A percentile compares a stretch with the other conserved stretches of the same genome.
Evolutionary conservation across 1,284 basidiomycete species (phyloP).

Genomic region (Porodaedalea pini): DNA sequence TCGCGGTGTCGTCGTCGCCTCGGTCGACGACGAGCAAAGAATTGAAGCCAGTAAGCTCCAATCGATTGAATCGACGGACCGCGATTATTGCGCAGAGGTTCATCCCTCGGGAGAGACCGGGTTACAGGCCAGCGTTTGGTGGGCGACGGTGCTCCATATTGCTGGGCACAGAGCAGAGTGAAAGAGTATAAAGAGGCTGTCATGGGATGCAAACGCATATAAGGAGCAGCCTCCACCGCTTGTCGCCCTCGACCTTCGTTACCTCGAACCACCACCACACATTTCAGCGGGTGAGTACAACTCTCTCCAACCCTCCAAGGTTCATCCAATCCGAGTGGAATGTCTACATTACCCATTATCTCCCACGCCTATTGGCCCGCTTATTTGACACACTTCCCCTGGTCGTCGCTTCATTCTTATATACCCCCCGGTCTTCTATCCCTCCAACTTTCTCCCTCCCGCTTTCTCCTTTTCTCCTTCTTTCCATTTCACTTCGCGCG

Average conservation of each 20-base stretch:
- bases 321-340: background rate
- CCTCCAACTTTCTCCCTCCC: background rate
- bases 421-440: constrained; percentile 8
- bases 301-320: background rate
- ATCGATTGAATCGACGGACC: background rate
- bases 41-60: background rate
- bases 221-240: constrained; percentile 5
- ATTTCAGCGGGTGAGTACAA: background rate
- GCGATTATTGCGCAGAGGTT: constrained; percentile 1
- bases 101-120: constrained; percentile 11
- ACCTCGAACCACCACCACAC: background rate
- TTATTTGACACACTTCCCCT: background rate
- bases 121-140: background rate
- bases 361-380: background rate
- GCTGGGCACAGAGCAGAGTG: background rate
- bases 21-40: background rate
- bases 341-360: background rate
- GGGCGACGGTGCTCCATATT: background rate
- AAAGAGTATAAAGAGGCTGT: background rate
- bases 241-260: background rate
- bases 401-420: constrained; percentile 2
- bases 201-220: constrained; percentile 13
- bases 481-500: constrained; percentile 1
- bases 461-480: background rate
- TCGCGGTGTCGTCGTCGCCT: background rate